Conservation (phyloP, 768 basidiomycete genomes). For the Calocera viscosa region DNA sequence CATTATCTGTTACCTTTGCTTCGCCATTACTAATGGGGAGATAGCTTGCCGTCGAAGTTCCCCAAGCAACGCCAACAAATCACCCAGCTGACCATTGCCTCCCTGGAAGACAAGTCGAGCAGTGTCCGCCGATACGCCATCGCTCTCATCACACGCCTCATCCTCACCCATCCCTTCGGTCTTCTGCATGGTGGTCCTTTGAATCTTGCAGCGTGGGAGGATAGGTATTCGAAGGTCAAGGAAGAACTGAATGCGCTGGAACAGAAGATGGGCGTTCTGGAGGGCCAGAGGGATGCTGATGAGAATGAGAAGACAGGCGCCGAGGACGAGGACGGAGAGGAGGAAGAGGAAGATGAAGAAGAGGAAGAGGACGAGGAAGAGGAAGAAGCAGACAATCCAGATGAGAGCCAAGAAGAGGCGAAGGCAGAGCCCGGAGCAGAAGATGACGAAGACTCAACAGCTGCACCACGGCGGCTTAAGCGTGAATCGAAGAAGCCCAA, state of each 20-base stretch:
- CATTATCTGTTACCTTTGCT: not conserved
- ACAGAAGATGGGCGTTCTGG: slow-evolving; percentile 29
- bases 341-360: slow-evolving; percentile 28
- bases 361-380: slow-evolving; percentile 30
- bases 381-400: slow-evolving; percentile 18
- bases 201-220: slow-evolving; percentile 58
- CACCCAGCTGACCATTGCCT: slow-evolving; percentile 60
- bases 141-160: slow-evolving; percentile 55
- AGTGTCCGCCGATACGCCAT: slow-evolving; percentile 78
- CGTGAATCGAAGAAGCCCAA: slow-evolving; percentile 15
- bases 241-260: slow-evolving; percentile 62
- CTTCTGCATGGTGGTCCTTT: slow-evolving; percentile 72
- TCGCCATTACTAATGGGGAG: not conserved
- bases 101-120: slow-evolving; percentile 81
- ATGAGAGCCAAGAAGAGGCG: slow-evolving; percentile 25
- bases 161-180: slow-evolving; percentile 82
- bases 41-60: slow-evolving; percentile 54
- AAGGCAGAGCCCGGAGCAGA: slow-evolving; percentile 30
- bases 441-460: slow-evolving; percentile 30
- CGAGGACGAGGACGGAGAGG: slow-evolving; percentile 29
- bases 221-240: slow-evolving; percentile 49
- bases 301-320: slow-evolving; percentile 19
- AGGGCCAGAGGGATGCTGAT: slow-evolving; percentile 22
- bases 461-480: not conserved
- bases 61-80: slow-evolving; percentile 72